Evolutionary conservation across 1,139 yeast genomes (phyloP).

Genomic region (Yamadazyma kanchanaburiensis): DNA sequence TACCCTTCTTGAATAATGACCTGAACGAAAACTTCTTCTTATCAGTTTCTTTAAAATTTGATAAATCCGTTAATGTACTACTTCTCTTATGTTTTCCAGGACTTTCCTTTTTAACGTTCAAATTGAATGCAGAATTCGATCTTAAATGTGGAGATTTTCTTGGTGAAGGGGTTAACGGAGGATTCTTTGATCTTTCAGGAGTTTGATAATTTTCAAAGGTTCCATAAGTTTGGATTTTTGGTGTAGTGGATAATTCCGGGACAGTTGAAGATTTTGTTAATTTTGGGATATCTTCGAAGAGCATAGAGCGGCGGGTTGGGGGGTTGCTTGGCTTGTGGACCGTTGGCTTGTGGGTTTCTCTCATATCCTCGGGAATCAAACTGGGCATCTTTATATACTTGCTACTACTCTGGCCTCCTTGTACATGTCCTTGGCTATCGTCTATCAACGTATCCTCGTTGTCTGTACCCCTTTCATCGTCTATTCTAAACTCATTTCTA

Average conservation of each 20-base stretch:
- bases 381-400: conserved; percentile 15
- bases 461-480: conserved; percentile 13
- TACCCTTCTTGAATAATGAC: conserved; percentile 28
- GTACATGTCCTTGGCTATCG: conserved; percentile 6
- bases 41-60: conserved; percentile 13
- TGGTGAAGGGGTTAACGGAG: conserved; percentile 13
- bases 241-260: conserved; percentile 2
- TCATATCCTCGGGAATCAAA: conserved; percentile 12
- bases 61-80: conserved; percentile 21
- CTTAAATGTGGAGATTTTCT: conserved; percentile 25
- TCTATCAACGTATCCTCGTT: conserved; percentile 27
- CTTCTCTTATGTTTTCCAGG: conserved; percentile 24
- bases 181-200: conserved; percentile 1
- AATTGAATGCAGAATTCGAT: conserved; percentile 28
- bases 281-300: too few species aligned
- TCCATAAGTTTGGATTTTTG: conserved; percentile 5
- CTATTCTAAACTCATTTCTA: background rate
- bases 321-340: background rate
- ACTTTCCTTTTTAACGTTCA: conserved; percentile 14
- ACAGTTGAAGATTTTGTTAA: background rate
- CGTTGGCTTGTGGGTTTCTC: background rate
- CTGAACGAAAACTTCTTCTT: conserved; percentile 41
- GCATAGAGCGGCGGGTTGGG: too few species aligned
- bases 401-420: too few species aligned
- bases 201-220: conserved; percentile 5